Percentiles rank a stretch among this genome's conserved stretches.
Conservation (phyloP, 257 asterid species). For the Fraxinus cuspidata region DNA sequence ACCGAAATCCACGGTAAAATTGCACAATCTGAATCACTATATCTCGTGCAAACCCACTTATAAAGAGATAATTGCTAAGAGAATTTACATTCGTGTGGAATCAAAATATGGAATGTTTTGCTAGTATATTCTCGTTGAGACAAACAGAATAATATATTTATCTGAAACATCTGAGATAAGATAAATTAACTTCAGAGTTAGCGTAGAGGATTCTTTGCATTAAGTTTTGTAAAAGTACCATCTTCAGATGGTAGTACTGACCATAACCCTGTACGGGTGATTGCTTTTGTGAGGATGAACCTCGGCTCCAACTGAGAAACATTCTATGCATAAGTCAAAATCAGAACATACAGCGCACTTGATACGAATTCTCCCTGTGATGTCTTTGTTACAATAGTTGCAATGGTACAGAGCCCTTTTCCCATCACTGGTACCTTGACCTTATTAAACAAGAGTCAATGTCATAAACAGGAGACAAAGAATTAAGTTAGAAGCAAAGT, state of each 20-base stretch:
- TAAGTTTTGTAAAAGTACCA: slow-evolving; percentile 2
- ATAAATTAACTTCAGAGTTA: neutral
- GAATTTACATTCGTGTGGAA: neutral
- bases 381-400: slow-evolving; percentile 81
- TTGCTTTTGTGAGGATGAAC: slow-evolving; percentile 79
- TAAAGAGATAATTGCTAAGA: neutral
- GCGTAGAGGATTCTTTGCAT: neutral
- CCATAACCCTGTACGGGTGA: slow-evolving; percentile 83
- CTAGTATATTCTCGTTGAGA: neutral
- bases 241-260: slow-evolving; percentile 40
- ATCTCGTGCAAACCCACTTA: neutral
- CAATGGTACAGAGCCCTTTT: slow-evolving; percentile 82
- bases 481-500: neutral
- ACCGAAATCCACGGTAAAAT: neutral
- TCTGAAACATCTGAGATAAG: slow-evolving; percentile 9
- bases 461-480: slow-evolving; percentile 16
- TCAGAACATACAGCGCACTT: slow-evolving; percentile 85
- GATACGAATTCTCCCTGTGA: slow-evolving; percentile 74
- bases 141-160: neutral
- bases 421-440: slow-evolving; percentile 69
- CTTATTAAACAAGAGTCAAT: slow-evolving; percentile 43
- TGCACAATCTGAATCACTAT: neutral
- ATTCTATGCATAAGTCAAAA: slow-evolving; percentile 83
- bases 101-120: neutral
- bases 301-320: slow-evolving; percentile 91